A percentile compares a stretch with the other conserved stretches of the same genome.
Conservation (phyloP, 305 asterid genomes). For the Plantago lanceolata region DNA sequence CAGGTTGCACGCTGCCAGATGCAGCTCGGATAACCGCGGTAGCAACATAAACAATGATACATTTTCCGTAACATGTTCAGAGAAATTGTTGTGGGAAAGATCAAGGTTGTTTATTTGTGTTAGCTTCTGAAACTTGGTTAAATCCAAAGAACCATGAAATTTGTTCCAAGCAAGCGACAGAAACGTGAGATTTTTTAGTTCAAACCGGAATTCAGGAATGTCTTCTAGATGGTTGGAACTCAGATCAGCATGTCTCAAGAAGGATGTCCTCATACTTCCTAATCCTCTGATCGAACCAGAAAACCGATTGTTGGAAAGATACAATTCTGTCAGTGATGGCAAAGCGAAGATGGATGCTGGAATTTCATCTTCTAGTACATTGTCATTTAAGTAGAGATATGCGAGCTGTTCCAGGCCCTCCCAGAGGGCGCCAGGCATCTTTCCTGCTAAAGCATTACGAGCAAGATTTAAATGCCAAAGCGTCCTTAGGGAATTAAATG, state of each 20-base stretch:
- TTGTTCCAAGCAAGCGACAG: conserved; percentile 46
- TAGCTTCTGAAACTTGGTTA: conserved; percentile 33
- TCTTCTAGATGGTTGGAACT: conserved; percentile 42
- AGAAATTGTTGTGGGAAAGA: conserved; percentile 46
- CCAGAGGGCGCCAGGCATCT: conserved; percentile 28
- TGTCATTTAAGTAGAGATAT: conserved; percentile 35
- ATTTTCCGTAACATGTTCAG: conserved; percentile 19
- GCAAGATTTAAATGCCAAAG: conserved; percentile 23
- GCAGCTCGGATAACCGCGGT: conserved; percentile 28
- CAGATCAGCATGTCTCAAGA: conserved; percentile 34
- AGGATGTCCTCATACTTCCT: conserved; percentile 9
- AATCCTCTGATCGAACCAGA: conserved; percentile 23
- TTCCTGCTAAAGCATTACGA: conserved; percentile 35
- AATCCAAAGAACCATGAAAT: conserved; percentile 40
- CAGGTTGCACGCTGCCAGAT: conserved; percentile 37
- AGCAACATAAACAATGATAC: conserved; percentile 23
- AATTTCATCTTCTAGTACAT: conserved; percentile 39
- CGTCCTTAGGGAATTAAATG: conserved; percentile 25
- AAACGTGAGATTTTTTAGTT: conserved; percentile 25
- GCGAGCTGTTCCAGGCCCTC: conserved; percentile 37
- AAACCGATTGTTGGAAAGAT: conserved; percentile 32
- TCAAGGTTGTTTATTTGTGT: conserved; percentile 33
- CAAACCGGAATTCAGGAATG: conserved; percentile 37
- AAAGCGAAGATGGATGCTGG: conserved; percentile 42
- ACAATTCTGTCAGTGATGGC: conserved; percentile 25